phyloP scores from a whole-genome alignment of 495 filamentous ascomycete genomes.

The Mytilinidion resinicola region DNA sequence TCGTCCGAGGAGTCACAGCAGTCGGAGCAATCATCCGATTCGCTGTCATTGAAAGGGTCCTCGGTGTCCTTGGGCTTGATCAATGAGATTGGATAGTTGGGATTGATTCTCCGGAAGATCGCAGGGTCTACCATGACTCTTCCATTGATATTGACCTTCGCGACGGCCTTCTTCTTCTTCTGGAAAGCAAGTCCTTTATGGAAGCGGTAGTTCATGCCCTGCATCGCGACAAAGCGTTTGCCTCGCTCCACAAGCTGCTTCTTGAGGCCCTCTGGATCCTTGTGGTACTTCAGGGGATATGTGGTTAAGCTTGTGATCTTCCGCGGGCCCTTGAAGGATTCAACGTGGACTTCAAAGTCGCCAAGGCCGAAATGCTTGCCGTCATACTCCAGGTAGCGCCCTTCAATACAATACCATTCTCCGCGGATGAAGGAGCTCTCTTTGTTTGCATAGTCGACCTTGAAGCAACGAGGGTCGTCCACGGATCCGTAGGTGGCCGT shows the following conservation, averaged over 20 bases:
- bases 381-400: slow-evolving; percentile 78
- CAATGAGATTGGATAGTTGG: slow-evolving; percentile 77
- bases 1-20: slow-evolving; percentile 42
- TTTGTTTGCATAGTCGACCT: slow-evolving; percentile 72
- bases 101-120: slow-evolving; percentile 79
- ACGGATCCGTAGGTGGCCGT: slow-evolving; percentile 70
- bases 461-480: slow-evolving; percentile 86
- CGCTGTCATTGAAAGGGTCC: slow-evolving; percentile 50
- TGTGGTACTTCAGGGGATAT: slow-evolving; percentile 80
- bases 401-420: slow-evolving; percentile 75
- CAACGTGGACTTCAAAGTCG: slow-evolving; percentile 65
- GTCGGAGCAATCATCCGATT: slow-evolving; percentile 48
- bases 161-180: slow-evolving; percentile 71
- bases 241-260: slow-evolving; percentile 73
- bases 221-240: slow-evolving; percentile 71
- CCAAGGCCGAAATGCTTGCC: slow-evolving; percentile 69
- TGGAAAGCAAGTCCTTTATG: slow-evolving; percentile 78
- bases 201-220: slow-evolving; percentile 80
- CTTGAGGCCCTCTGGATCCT: slow-evolving; percentile 59
- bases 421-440: slow-evolving; percentile 68
- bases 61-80: slow-evolving; percentile 74
- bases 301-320: slow-evolving; percentile 73
- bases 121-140: slow-evolving; percentile 88
- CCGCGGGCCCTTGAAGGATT: slow-evolving; percentile 72
- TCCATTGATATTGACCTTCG: slow-evolving; percentile 86